These are phyloP conservation scores for Nakazawaea peltata DNA, from an alignment of 805 yeast genomes.

Conservation along the genomic window DNA sequence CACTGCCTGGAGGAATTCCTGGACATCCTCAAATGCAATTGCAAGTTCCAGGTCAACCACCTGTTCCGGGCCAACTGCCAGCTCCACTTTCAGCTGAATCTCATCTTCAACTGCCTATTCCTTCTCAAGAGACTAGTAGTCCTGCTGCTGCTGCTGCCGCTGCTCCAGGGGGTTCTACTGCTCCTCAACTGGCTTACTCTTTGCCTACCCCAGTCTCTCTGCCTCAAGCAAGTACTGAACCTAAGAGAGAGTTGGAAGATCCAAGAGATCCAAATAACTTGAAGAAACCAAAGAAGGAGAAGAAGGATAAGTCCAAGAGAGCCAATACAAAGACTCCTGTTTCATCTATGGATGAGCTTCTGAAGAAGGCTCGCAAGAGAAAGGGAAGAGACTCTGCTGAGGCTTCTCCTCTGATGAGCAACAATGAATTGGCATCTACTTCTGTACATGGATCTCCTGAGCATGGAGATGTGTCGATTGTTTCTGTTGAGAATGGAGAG, in stretches of 20 bases:
- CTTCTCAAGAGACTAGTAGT: not conserved
- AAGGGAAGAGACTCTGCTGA: slow-evolving; percentile 5
- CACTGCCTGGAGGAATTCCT: slow-evolving; percentile 6
- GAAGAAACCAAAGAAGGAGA: slow-evolving; percentile 8
- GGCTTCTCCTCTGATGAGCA: slow-evolving; percentile 1
- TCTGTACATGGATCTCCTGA: not conserved
- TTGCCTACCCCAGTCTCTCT: slow-evolving; percentile 2
- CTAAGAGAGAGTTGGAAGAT: slow-evolving; percentile 10
- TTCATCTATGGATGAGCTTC: slow-evolving; percentile 3
- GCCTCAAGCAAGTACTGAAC: slow-evolving; percentile 1
- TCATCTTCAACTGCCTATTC: not conserved
- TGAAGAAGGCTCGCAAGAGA: slow-evolving; percentile 6
- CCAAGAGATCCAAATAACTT: slow-evolving; percentile 5
- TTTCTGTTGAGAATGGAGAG: not conserved
- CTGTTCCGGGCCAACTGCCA: slow-evolving; percentile 1
- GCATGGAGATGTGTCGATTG: not conserved
- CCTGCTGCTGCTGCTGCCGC: not conserved
- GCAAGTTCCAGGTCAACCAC: slow-evolving; percentile 4
- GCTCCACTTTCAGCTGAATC: slow-evolving; percentile 3
- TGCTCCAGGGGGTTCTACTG: not conserved
- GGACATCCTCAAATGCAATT: slow-evolving; percentile 6
- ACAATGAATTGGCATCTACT: slow-evolving; percentile 4
- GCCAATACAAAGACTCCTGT: slow-evolving; percentile 5
- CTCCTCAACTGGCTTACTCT: slow-evolving; percentile 1
- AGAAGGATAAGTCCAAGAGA: slow-evolving; percentile 7